These are phyloP conservation scores for Forsythia viridissima DNA, from an alignment of 257 asterid genomes.

Conservation along the genomic window DNA sequence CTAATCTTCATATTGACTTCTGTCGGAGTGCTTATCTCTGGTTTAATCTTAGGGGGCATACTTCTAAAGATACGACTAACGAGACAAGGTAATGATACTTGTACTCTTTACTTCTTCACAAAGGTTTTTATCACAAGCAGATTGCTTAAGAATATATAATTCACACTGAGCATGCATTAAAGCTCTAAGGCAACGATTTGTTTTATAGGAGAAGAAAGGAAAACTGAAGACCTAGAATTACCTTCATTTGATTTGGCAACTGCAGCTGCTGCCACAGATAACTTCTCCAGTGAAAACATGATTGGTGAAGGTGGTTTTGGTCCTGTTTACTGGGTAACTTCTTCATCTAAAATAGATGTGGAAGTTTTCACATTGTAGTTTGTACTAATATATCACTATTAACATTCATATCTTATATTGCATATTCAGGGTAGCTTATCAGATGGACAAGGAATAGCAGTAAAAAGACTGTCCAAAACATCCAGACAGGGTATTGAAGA, in stretches of 20 bases:
- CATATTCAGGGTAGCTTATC: slow-evolving; percentile 35
- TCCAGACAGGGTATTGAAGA: slow-evolving; percentile 39
- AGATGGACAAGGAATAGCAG: slow-evolving; percentile 39
- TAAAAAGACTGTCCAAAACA: slow-evolving; percentile 43
- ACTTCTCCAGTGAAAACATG: slow-evolving; percentile 37
- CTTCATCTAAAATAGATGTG: neutral
- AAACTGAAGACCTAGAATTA: slow-evolving; percentile 31
- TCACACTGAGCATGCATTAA: too few relatives aligned
- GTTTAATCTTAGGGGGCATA: slow-evolving; percentile 11
- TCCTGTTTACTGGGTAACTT: slow-evolving; percentile 46
- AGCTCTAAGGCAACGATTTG: neutral
- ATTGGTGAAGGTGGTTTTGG: slow-evolving; percentile 56
- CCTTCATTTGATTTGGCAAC: slow-evolving; percentile 32
- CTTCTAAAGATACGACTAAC: slow-evolving; percentile 7
- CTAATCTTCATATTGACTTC: slow-evolving; percentile 4
- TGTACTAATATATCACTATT: neutral
- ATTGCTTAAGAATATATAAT: neutral
- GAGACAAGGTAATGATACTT: slow-evolving; percentile 11
- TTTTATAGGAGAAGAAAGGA: slow-evolving; percentile 11
- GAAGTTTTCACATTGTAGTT: neutral
- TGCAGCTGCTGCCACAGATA: slow-evolving; percentile 37
- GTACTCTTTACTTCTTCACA: neutral
- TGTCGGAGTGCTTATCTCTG: neutral
- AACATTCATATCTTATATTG: neutral
- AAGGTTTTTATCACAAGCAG: neutral